phyloP scores from a whole-genome alignment of 2,329 filamentous ascomycete genomes.

The Ceratocystis diversiconidia region DNA sequence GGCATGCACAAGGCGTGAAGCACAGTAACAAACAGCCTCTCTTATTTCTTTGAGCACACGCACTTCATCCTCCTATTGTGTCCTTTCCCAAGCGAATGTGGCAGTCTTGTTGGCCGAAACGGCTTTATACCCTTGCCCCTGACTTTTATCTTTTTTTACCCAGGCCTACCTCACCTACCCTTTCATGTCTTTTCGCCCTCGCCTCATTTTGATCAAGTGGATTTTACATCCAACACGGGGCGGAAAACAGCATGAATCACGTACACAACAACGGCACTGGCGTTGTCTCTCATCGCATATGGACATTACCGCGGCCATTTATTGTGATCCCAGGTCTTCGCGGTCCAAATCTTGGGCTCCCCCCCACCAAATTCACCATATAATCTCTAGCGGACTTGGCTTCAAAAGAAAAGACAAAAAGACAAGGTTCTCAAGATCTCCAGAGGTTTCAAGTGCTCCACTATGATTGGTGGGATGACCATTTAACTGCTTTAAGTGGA shows the following conservation, averaged over 20 bases:
- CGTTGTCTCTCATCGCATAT: not conserved
- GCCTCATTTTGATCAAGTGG: not conserved
- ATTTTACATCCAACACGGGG: not conserved
- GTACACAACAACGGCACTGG: not conserved
- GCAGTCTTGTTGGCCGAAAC: no score
- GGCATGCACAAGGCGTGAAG: no score
- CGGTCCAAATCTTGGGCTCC: no score
- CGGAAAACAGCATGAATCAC: slow-evolving; percentile 1
- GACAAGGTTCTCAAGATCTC: not conserved
- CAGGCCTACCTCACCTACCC: not conserved
- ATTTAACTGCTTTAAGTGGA: slow-evolving; percentile 12
- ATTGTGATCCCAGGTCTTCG: no score
- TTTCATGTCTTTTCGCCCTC: not conserved
- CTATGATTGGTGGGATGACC: slow-evolving; percentile 6
- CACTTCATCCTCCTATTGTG: no score
- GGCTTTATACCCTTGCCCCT: no score
- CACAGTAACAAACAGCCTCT: no score
- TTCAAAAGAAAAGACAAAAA: not conserved
- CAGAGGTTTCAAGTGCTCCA: not conserved
- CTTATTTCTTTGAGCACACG: no score
- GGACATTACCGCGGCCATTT: not conserved
- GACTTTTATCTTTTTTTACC: no score
- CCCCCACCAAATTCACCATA: not conserved
- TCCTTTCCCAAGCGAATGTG: no score
- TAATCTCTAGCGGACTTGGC: not conserved